Evolutionary conservation across 345 rosid species (phyloP), one percentile per base, ranked within the genome.

Genomic region (Abelmoschus esculentus): DNA sequence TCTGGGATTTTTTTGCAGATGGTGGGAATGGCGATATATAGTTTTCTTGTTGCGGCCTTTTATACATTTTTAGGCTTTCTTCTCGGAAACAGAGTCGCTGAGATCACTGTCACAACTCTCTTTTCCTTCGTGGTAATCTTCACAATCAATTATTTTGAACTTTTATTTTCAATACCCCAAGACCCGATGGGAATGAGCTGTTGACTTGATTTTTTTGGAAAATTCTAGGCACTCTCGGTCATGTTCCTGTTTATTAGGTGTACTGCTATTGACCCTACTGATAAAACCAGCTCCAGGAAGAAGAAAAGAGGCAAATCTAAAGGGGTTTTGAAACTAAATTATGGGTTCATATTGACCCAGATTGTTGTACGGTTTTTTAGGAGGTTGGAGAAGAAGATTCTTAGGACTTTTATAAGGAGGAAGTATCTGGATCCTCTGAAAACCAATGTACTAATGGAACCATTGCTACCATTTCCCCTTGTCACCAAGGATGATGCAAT

Each of bases 181-280:
- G 10, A 9, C 3, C 9, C 13, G 9, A 18, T 19, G 59, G 59
- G 31, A 3, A 7, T n/a, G 9, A 13, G 9, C 34, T 64, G 54
- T 54, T 54, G 28, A 19, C 34, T 19, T 65, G 47, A 6, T 13
- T 66, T 26, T 11, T 57, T 19, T 26, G 42, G 19, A 6, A 18
- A 19, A 1, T 79, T 77, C 66, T 93, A 95, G 99, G 98, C 83
- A 32, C 52, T 85, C 67, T 87, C 87, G 56, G 96, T 92, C 17
- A 79, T 90, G 80, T 83, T 87, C 54, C 76, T 95, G 49, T 95
- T 91, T 64, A 76, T 85, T 71, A 86, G 97, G 77, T 91, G 97
- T 70, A 86, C 96, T 1, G 90, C 96, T 5, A 91, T 86, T n/a
- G 93, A 95, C 68, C 96, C 99, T 0, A 88, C 96, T 7, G 99